Base-by-base conservation (phyloP, 2,329 filamentous ascomycete genomes). In the Aspergillus piperis region DNA sequence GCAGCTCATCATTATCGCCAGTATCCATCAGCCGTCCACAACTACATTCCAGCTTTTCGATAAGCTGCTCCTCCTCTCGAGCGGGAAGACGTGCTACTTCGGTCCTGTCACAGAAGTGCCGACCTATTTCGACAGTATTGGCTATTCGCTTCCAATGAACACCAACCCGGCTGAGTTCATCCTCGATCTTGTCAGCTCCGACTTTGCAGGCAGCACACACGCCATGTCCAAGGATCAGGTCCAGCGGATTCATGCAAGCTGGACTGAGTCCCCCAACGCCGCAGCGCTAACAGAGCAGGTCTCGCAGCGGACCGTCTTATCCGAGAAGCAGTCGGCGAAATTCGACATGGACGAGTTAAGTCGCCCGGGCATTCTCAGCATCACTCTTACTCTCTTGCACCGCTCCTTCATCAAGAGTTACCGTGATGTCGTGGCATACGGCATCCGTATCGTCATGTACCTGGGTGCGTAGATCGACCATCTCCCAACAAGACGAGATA, bases 11-110 rank as follows among this genome's bases (percentile, higher is more conserved):
- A 86, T 95, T 30, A 87, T 96, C 61, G 89, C 89, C 3, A 91
- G 89, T 41, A 95, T 96, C 62, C 92, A 96, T 72, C 92, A 96
- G 71, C 92, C 92, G 0, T 94, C 90, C 0, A 90, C 90, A 0
- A 84, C 87, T 0, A 93, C 90, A 0, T 96, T 92, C 68, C 83
- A 88, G 63, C 84, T 92, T 11, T 96, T 96, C 66, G 91, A 96
- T 72, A 91, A 90, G 71, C 79, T 96, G 0, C 78, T 91, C 39
- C 82, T 96, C 1, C 81, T 96, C 0, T 92, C 90, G 0, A 79
- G 78, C 3, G 91, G 91, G 17, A 84, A 82, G 58, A 86, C 88
- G 0, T 88, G 88, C 64, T 96, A 92, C 75, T 91, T 89, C 64
- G 92, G 91, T 0, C 78, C 86, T 0, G 78, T 91, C 1, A 63